These are phyloP conservation scores for Annulohypoxylon maeteangense DNA, from an alignment of 495 filamentous ascomycete species.

Conservation along the genomic window DNA sequence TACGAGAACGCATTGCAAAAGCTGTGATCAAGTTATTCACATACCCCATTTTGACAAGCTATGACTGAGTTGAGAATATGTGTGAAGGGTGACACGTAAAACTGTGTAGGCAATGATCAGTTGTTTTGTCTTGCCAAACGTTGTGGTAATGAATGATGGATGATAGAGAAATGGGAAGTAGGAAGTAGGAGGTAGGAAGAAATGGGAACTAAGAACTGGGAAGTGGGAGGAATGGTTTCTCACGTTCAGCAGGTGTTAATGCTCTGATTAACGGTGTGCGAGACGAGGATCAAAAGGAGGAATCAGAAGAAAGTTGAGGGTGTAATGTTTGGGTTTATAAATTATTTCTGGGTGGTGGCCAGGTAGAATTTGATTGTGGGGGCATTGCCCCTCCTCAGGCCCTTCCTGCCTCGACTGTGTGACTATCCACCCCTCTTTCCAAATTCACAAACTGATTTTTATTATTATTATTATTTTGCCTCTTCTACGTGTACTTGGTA, in stretches of 20 bases:
- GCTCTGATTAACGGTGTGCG: constrained; percentile 48
- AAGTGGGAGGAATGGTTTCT: constrained; percentile 8
- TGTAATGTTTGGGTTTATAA: constrained; percentile 46
- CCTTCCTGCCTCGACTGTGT: constrained; percentile 33
- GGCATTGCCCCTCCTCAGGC: constrained; percentile 44
- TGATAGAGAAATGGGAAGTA: constrained; percentile 3
- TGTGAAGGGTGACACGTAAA: constrained; percentile 26
- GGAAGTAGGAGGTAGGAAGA: not conserved
- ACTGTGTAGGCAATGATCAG: constrained; percentile 25
- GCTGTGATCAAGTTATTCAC: constrained; percentile 11
- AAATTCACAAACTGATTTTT: constrained; percentile 44
- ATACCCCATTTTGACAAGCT: constrained; percentile 44
- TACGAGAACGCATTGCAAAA: not conserved
- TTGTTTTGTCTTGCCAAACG: not conserved
- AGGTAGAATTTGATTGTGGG: constrained; percentile 47
- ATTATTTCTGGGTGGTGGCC: constrained; percentile 40
- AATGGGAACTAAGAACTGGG: not conserved
- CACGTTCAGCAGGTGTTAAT: constrained; percentile 47
- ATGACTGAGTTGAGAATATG: constrained; percentile 23
- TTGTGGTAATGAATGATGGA: not conserved
- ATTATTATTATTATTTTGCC: constrained; percentile 32
- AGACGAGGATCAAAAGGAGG: constrained; percentile 46
- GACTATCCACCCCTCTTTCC: constrained; percentile 46
- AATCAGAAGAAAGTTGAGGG: constrained; percentile 38
- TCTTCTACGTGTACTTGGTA: constrained; percentile 15